Evolutionary conservation across 225 moss, liverwort and hornwort species (phyloP), one percentile per base, ranked within the genome.

Genomic region (Bryum argenteum): DNA sequence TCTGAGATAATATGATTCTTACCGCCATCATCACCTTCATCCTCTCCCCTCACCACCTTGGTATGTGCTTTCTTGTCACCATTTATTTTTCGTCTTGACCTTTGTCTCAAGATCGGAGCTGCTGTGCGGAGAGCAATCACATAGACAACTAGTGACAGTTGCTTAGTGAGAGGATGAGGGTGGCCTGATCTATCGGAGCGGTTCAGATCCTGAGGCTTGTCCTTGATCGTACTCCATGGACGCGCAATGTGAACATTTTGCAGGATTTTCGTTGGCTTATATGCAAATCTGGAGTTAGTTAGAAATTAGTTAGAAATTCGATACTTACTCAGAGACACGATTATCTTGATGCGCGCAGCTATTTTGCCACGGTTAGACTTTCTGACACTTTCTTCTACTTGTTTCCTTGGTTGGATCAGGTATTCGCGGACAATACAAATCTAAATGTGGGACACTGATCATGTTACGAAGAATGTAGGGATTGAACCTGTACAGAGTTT

Each of bases 321-420:
- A 44, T 40, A 70, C 59, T 28, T 82, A 84, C 89, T 89, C 93
- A 40, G 81, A 88, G 26, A 80, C 54, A 90, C 87, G 6, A 90
- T 85, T 45, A 80, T 93, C 56, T 79, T 93, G 45, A 85, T 89
- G 82, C 87, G 89, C 61, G 16, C 42, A 52, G 38, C 39, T 48
- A 53, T 17, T 52, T 22, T n/a, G 18, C 51, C 11, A 23, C 48
- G 17, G 16, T 20, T 40, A 22, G 51, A 15, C 19, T 37, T 45
- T 10, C 26, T 56, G 47, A 76, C n/a, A n/a, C 2, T 54, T 54
- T 6, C 11, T 13, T 56, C 51, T 19, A 51, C 1, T 45, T 60
- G 22, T 61, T 54, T 77, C 18, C 50, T 71, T 18, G 13, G 43
- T 71, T 24, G 9, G 23, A 56, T 18, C 74, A 83, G 87, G 83